A percentile compares a stretch with the other conserved stretches of the same genome.
These are phyloP conservation scores for Diaporthe nobilis DNA, from an alignment of 2,329 filamentous ascomycete species.

Conservation along the genomic window DNA sequence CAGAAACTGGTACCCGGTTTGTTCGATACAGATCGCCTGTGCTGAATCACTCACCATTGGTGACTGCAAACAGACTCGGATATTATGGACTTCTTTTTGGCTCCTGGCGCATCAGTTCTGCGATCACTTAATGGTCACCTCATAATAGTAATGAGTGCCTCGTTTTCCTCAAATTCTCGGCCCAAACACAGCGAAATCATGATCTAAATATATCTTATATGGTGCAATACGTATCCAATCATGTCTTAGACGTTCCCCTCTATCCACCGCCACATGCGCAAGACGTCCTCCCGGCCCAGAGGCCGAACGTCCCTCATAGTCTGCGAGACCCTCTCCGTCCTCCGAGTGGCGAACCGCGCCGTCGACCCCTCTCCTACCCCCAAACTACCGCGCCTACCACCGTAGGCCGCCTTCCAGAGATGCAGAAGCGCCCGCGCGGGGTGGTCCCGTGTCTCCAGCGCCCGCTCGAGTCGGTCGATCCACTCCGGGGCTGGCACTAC, in stretches of 20 bases:
- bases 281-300: slow-evolving; percentile 46
- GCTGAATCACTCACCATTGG: too few relatives aligned
- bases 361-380: neutral
- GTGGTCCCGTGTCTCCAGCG: slow-evolving; percentile 52
- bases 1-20: too few relatives aligned
- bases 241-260: neutral
- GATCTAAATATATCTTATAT: too few relatives aligned
- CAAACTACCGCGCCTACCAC: neutral
- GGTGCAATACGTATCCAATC: too few relatives aligned
- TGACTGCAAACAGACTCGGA: too few relatives aligned
- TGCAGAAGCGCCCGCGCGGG: slow-evolving; percentile 59
- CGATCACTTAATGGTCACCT: too few relatives aligned
- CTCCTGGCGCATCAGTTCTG: too few relatives aligned
- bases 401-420: slow-evolving; percentile 63
- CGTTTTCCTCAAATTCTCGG: too few relatives aligned
- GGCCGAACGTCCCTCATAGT: slow-evolving; percentile 54
- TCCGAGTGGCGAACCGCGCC: slow-evolving; percentile 51
- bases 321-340: slow-evolving; percentile 52
- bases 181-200: too few relatives aligned
- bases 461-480: slow-evolving; percentile 56
- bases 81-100: too few relatives aligned
- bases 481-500: slow-evolving; percentile 58
- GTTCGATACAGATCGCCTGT: too few relatives aligned
- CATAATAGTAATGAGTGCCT: too few relatives aligned
- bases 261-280: slow-evolving; percentile 55